phyloP scores from a whole-genome alignment of 164 flowering plant species.

The Tinospora cordifolia region DNA sequence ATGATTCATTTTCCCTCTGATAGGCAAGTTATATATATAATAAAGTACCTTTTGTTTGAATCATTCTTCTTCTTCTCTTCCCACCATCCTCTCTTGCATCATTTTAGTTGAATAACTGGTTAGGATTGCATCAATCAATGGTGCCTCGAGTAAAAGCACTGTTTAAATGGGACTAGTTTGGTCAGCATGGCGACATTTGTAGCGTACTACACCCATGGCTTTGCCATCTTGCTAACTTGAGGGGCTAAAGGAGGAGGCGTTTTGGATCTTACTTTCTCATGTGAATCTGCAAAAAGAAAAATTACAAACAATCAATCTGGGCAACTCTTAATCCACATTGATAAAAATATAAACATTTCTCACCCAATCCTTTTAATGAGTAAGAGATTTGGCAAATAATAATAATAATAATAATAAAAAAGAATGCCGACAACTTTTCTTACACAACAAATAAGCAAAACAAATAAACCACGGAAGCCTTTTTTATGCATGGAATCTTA shows the following conservation, averaged over 20 bases:
- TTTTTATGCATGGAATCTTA: too few relatives aligned
- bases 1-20: neutral
- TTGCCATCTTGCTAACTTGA: conserved; percentile 27
- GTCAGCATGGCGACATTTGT: neutral
- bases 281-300: conserved; percentile 25
- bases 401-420: too few relatives aligned
- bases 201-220: conserved; percentile 38
- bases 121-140: neutral
- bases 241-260: conserved; percentile 60
- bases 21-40: too few relatives aligned
- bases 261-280: conserved; percentile 35
- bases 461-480: too few relatives aligned
- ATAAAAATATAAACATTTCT: too few relatives aligned
- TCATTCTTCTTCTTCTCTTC: neutral
- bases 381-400: too few relatives aligned
- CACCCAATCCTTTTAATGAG: too few relatives aligned
- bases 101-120: neutral
- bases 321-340: neutral
- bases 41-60: neutral
- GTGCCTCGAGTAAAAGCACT: conserved; percentile 29
- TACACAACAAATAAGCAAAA: too few relatives aligned
- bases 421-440: too few relatives aligned
- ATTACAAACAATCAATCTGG: neutral
- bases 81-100: neutral
- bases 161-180: neutral